These are phyloP conservation scores for Mortierella sp. DNA, from an alignment of 371 early-diverging fungal genomes.

Conservation along the genomic window DNA sequence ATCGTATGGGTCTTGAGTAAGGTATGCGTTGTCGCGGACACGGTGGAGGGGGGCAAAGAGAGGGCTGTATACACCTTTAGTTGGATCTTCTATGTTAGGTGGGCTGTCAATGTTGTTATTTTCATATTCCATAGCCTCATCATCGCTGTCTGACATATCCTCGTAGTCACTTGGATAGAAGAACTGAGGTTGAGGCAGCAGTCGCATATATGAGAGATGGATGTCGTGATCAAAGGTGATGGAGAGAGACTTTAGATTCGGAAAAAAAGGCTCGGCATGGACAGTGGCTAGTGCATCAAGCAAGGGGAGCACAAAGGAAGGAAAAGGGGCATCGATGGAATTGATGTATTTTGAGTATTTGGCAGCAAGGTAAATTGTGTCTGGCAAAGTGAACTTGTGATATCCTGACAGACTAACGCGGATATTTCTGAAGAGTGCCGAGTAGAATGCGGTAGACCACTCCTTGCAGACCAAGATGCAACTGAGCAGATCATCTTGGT, in stretches of 20 bases:
- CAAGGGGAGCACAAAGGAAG: background rate
- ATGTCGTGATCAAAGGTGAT: background rate
- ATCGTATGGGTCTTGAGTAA: background rate
- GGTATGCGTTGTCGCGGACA: background rate
- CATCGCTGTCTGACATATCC: background rate
- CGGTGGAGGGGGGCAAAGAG: background rate
- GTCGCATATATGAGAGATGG: background rate
- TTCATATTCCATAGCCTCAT: background rate
- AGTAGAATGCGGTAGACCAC: background rate
- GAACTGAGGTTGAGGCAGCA: background rate
- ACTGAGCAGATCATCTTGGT: background rate
- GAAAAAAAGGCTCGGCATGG: slow-evolving; percentile 3
- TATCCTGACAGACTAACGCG: background rate
- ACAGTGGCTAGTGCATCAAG: background rate
- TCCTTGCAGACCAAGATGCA: slow-evolving; percentile 8
- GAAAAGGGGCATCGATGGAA: background rate
- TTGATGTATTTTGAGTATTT: background rate
- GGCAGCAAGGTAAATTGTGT: background rate
- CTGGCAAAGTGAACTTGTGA: background rate
- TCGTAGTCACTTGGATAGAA: slow-evolving; percentile 6
- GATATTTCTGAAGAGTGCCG: background rate
- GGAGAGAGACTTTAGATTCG: background rate
- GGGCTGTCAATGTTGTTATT: background rate
- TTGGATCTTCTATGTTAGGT: background rate
- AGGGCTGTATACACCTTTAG: background rate